Conservation (phyloP, 208 protist species). For the Angomonas deanei region DNA sequence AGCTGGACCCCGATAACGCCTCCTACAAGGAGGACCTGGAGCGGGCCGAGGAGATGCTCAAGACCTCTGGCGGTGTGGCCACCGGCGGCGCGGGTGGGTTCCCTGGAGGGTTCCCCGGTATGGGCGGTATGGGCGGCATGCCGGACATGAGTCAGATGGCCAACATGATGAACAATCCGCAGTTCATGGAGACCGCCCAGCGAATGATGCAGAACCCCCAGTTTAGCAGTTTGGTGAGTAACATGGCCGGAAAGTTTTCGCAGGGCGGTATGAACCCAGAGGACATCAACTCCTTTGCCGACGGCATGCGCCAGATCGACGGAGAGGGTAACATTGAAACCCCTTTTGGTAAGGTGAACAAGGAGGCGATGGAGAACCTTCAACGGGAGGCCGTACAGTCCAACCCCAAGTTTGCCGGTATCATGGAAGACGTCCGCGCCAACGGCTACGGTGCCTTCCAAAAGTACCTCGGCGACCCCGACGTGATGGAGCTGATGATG, state of each 20-base stretch:
- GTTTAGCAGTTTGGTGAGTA: conserved; percentile 78
- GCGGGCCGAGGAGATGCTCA: conserved; percentile 76
- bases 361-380: conserved; percentile 52
- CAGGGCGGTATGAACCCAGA: conserved; percentile 40
- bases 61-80: conserved; percentile 17
- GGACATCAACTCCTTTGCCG: conserved; percentile 39
- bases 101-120: conserved; percentile 28
- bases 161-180: conserved; percentile 88
- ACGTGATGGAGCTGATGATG: conserved; percentile 86
- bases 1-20: conserved; percentile 89
- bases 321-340: conserved; percentile 62
- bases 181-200: conserved; percentile 86
- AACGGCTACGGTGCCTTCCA: conserved; percentile 83
- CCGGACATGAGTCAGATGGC: conserved; percentile 74
- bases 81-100: conserved; percentile 23
- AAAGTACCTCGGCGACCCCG: conserved; percentile 89
- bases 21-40: conserved; percentile 90
- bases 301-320: conserved; percentile 27
- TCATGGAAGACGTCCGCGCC: conserved; percentile 79
- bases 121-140: conserved; percentile 41
- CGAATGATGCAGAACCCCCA: conserved; percentile 89
- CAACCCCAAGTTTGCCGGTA: conserved; percentile 75
- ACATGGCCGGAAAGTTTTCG: conserved; percentile 73
- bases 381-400: conserved; percentile 67
- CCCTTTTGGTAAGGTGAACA: conserved; percentile 75